A percentile compares a stretch with the other conserved stretches of the same genome.
These are phyloP conservation scores for Penicillium cosmopolitanum DNA, from an alignment of 495 filamentous ascomycete genomes.

Conservation along the genomic window DNA sequence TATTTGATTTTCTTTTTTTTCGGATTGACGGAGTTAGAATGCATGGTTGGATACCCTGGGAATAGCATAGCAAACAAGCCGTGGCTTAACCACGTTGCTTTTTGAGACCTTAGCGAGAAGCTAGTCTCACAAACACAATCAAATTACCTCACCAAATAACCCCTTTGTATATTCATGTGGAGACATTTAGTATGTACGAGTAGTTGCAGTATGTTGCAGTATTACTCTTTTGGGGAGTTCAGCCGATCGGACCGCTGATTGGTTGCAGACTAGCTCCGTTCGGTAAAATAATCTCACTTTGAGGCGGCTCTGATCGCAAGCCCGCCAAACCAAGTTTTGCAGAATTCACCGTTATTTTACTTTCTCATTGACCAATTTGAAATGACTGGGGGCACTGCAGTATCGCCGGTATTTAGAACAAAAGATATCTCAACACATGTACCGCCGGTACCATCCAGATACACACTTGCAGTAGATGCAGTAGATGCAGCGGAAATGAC, in stretches of 20 bases:
- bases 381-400: no score
- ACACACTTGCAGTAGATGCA: no score
- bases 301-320: not conserved
- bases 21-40: conserved; percentile 21
- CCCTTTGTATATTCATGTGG: not conserved
- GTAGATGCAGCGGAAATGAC: no score
- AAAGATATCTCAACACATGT: no score
- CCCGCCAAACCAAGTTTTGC: not conserved
- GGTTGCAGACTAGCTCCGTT: not conserved
- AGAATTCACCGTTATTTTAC: not conserved
- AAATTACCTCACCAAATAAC: conserved; percentile 7
- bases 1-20: conserved; percentile 17
- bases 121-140: conserved; percentile 2
- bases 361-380: not conserved
- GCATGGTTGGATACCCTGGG: conserved; percentile 39
- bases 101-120: conserved; percentile 5
- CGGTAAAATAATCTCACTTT: conserved; percentile 3
- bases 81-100: conserved; percentile 18
- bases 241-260: conserved; percentile 7
- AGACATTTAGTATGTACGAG: not conserved
- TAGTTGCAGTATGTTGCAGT: no score
- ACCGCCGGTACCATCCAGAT: no score
- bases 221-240: not conserved
- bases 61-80: conserved; percentile 17
- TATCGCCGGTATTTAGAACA: no score